Conservation (phyloP, 179 eudicot genomes). For the Vitellaria paradoxa region DNA sequence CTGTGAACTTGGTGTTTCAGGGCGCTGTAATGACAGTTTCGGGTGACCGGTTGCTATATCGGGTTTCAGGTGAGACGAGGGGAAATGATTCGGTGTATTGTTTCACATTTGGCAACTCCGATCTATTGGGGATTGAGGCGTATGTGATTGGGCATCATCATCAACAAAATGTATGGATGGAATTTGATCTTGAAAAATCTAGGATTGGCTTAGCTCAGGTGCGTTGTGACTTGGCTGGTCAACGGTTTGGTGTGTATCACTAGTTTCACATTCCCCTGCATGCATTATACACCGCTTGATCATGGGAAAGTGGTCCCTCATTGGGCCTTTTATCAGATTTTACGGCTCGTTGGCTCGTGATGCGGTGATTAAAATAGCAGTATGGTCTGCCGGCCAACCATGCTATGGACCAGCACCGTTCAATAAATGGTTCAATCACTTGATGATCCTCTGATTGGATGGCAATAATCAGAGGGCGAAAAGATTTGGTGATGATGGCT, state of each 20-base stretch:
- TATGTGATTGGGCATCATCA: conserved; percentile 81
- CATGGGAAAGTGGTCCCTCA: background rate
- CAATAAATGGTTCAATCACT: too few relatives aligned
- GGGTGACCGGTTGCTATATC: conserved; percentile 47
- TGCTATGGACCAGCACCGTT: too few relatives aligned
- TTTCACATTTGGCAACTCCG: conserved; percentile 84
- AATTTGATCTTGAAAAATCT: conserved; percentile 71
- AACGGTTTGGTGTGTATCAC: conserved; percentile 38
- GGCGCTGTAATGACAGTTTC: conserved; percentile 75
- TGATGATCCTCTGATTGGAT: background rate
- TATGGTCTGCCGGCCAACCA: background rate
- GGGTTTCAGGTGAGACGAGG: conserved; percentile 47
- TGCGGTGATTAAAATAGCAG: background rate
- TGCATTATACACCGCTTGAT: background rate
- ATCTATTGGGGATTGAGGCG: conserved; percentile 62
- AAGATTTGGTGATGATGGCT: background rate
- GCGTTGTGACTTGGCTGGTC: conserved; percentile 63
- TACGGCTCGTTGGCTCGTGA: background rate
- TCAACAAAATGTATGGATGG: conserved; percentile 88
- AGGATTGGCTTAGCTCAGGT: conserved; percentile 75
- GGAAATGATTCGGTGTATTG: conserved; percentile 63
- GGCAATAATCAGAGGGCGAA: background rate
- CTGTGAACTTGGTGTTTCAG: conserved; percentile 54
- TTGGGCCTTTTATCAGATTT: background rate
- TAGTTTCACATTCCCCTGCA: background rate